These are phyloP conservation scores for Pichia manshurica DNA, from an alignment of 805 yeast genomes.

Conservation along the genomic window DNA sequence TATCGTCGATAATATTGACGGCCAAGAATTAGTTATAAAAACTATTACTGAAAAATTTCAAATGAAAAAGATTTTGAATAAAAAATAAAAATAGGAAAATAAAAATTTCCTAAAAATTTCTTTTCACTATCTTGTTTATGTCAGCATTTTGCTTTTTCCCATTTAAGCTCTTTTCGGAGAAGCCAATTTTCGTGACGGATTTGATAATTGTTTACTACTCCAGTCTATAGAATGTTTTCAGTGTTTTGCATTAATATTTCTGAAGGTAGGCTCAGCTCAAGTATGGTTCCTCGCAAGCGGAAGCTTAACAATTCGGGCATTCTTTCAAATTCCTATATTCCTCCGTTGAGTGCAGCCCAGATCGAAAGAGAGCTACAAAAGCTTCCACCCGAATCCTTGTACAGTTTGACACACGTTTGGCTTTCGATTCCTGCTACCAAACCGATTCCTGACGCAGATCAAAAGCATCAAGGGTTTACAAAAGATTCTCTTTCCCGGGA, in stretches of 20 bases:
- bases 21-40: too few species aligned
- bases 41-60: not conserved
- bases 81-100: not conserved
- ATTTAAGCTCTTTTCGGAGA: too few species aligned
- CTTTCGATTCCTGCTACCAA: conserved; percentile 28
- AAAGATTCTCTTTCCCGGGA: conserved; percentile 16
- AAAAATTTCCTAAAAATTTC: not conserved
- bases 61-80: not conserved
- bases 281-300: conserved; percentile 2
- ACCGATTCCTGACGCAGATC: conserved; percentile 22
- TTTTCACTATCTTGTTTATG: not conserved
- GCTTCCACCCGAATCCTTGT: conserved; percentile 26
- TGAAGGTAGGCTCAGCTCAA: too few species aligned
- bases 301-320: conserved; percentile 21
- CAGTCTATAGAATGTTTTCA: too few species aligned
- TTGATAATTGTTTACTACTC: not conserved
- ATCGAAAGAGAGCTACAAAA: conserved; percentile 24
- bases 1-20: too few species aligned
- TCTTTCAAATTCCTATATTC: conserved; percentile 31
- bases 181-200: too few species aligned
- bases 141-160: not conserved
- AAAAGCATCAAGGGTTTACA: conserved; percentile 18
- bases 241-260: too few species aligned
- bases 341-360: conserved; percentile 22
- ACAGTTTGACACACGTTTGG: conserved; percentile 31